Conservation (phyloP, 106 monocot genomes). For the Allium fistulosum region DNA sequence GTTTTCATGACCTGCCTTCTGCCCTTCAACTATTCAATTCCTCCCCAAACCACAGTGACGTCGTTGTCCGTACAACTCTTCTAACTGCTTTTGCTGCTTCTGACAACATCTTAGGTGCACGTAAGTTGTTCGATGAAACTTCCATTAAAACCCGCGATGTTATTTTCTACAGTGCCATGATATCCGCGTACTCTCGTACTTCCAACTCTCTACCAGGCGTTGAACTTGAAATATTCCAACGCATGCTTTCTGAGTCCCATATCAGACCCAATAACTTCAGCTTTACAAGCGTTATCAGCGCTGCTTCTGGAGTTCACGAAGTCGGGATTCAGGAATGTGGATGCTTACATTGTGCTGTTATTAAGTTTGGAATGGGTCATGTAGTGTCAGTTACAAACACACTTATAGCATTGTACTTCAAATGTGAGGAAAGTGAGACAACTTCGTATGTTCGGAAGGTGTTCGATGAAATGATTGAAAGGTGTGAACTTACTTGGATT, state of each 20-base stretch:
- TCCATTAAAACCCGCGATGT: conserved; percentile 51
- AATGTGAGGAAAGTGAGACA: conserved; percentile 20
- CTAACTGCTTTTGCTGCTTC: conserved; percentile 41
- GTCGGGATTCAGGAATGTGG: conserved; percentile 16
- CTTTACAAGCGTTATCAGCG: conserved; percentile 66
- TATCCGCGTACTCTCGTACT: conserved; percentile 65
- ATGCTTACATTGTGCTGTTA: conserved; percentile 60
- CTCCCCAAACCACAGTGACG: conserved; percentile 18
- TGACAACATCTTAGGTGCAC: conserved; percentile 31
- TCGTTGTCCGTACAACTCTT: conserved; percentile 61
- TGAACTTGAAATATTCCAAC: conserved; percentile 27
- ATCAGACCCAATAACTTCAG: conserved; percentile 61
- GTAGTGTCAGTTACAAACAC: conserved; percentile 69
- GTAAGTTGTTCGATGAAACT: conserved; percentile 44
- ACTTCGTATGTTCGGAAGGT: conserved; percentile 27
- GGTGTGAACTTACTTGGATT: conserved; percentile 85
- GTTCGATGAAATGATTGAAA: conserved; percentile 67
- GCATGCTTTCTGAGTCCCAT: conserved; percentile 18
- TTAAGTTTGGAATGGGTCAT: conserved; percentile 44
- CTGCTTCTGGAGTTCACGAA: conserved; percentile 13
- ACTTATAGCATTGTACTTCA: conserved; percentile 61
- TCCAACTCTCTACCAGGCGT: conserved; percentile 19
- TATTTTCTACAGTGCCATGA: conserved; percentile 80
- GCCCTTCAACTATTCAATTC: conserved; percentile 46
- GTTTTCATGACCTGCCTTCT: conserved; percentile 53